Conservation (phyloP, 768 basidiomycete genomes). For the Rhizopogon salebrosus region DNA sequence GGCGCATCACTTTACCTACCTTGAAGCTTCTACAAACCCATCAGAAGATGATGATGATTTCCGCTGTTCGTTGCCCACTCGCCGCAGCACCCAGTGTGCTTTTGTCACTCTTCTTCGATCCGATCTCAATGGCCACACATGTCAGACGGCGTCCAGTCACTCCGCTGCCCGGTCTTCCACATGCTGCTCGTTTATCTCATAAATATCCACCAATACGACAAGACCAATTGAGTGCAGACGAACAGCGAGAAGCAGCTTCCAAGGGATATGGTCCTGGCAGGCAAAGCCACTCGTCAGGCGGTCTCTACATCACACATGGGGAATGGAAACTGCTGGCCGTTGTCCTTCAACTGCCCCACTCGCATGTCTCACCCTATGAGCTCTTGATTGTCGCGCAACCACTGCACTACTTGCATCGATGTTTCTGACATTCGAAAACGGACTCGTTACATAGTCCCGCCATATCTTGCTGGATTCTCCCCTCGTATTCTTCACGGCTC, state of each 20-base stretch:
- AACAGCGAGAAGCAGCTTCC: slow-evolving; percentile 63
- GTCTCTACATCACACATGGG: slow-evolving; percentile 56
- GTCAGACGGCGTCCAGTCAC: slow-evolving; percentile 67
- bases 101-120: slow-evolving; percentile 2
- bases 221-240: slow-evolving; percentile 72
- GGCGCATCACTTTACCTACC: no score
- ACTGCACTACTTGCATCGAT: slow-evolving; percentile 88
- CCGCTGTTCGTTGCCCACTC: no score
- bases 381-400: slow-evolving; percentile 86
- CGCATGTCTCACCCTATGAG: slow-evolving; percentile 89
- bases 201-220: slow-evolving; percentile 61
- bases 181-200: slow-evolving; percentile 30
- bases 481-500: slow-evolving; percentile 96
- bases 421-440: slow-evolving; percentile 96
- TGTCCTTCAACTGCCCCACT: slow-evolving; percentile 78
- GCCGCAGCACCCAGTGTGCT: not conserved
- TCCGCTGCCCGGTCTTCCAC: slow-evolving; percentile 47
- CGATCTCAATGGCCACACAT: slow-evolving; percentile 33
- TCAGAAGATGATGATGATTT: no score
- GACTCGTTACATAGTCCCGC: slow-evolving; percentile 90
- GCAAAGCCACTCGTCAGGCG: slow-evolving; percentile 47
- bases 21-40: no score
- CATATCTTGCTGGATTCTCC: slow-evolving; percentile 97
- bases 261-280: slow-evolving; percentile 54
- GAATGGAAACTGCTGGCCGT: slow-evolving; percentile 74